phyloP scores from a whole-genome alignment of 2,329 filamentous ascomycete genomes.

The Cadophora luteo-olivacea region DNA sequence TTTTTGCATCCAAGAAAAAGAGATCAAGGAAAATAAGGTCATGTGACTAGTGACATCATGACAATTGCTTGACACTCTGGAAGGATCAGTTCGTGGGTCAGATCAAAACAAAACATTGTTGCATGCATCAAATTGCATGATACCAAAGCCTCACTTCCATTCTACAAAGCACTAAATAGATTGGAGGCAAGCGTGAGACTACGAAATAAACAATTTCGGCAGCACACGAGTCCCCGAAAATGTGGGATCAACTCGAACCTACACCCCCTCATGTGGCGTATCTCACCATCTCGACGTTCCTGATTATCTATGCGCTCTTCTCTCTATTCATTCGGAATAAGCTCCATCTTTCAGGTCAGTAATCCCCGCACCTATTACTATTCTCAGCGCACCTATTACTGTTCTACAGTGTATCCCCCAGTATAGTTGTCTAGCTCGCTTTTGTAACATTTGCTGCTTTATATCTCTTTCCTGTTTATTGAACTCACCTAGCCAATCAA shows the following conservation, averaged over 20 bases:
- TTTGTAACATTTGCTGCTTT: too few species aligned
- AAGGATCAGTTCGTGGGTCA: not conserved
- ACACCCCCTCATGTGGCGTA: conserved; percentile 64
- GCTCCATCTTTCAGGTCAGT: conserved; percentile 57
- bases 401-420: too few species aligned
- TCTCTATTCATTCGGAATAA: conserved; percentile 64
- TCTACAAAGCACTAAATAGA: not conserved
- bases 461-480: too few species aligned
- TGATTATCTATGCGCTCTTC: conserved; percentile 64
- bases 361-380: not conserved
- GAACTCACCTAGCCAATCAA: too few species aligned
- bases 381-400: too few species aligned
- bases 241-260: conserved; percentile 60
- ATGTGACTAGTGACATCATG: conserved; percentile 16
- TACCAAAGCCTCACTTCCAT: too few species aligned
- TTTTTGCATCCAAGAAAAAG: not conserved
- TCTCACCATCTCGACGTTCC: conserved; percentile 63
- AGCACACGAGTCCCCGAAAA: conserved; percentile 16
- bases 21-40: not conserved
- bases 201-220: not conserved
- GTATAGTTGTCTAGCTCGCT: too few species aligned
- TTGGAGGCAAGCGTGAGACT: not conserved
- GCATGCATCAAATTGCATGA: not conserved
- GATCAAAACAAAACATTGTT: not conserved
- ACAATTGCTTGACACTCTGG: not conserved